Base-by-base conservation (phyloP, 2,329 filamentous ascomycete species). In the Beauveria australis region DNA sequence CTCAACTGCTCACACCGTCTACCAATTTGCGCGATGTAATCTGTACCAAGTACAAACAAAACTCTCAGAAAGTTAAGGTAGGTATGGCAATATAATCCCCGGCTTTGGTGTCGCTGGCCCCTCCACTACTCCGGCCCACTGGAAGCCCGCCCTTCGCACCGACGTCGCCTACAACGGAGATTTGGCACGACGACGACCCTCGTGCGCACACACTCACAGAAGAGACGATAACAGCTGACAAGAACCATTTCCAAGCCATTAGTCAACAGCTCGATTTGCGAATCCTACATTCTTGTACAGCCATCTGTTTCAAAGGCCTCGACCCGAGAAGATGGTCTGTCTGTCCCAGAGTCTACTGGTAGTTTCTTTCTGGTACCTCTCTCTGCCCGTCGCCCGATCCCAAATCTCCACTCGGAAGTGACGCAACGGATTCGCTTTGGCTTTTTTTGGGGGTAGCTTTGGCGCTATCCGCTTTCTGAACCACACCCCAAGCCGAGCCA, bases 391-490 rank as follows among this genome's bases (percentile, higher is more conserved):
- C 33, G 52, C 47, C 40, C 48, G 48, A 59, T 59, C 48, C 46
- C 18, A n/a, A 37, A 60, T 40, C 41, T 44, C 58, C 58, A 53
- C 58, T 48, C 19, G 14, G 33, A 8, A 53, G 58, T 60, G 58
- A 60, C 58, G 58, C 58, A 60, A 48, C 49, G 51, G 30, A 47
- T 24, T 60, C 51, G 49, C 40, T 53, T 53, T 53, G 57, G 49
- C 49, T 43, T 59, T 44, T 37, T 53, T 58, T 53, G 37, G 24
- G 56, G 56, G 48, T 19, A 59, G 3, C 53, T 53, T 53, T 53
- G 49, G 58, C 58, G 56, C 56, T 52, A 59, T 59, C 48, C 56
- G 56, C 56, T 59, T 59, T 59, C 56, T 41, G 56, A 59, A 46
- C 56, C 48, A 59, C 46, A 41, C 18, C 28, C 24, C 22, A 47